A percentile compares a stretch with the other conserved stretches of the same genome.
These are phyloP conservation scores for Laburnicola sp. DNA, from an alignment of 2,329 filamentous ascomycete genomes.

Conservation along the genomic window DNA sequence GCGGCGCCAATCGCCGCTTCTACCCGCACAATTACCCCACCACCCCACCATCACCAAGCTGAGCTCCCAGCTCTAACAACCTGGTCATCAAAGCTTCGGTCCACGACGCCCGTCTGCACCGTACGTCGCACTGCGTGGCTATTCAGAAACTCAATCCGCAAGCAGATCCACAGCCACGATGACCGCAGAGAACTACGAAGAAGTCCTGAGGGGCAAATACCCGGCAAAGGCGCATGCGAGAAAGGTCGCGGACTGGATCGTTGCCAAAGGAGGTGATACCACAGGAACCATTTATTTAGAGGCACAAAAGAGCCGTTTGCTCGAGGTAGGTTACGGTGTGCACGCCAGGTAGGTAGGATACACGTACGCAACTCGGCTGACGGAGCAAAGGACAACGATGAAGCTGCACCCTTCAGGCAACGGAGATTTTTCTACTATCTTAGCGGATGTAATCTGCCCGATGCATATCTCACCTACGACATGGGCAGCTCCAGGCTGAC, in stretches of 20 bases:
- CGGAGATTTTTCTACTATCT: constrained; percentile 94
- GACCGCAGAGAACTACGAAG: constrained; percentile 40
- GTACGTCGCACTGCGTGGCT: not conserved
- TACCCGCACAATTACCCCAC: constrained; percentile 32
- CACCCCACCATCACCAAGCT: constrained; percentile 25
- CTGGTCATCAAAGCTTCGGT: not conserved
- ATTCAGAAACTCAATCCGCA: not conserved
- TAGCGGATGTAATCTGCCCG: constrained; percentile 79
- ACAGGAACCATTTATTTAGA: constrained; percentile 85
- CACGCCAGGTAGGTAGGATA: not conserved
- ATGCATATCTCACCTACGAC: constrained; percentile 81
- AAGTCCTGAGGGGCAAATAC: constrained; percentile 61
- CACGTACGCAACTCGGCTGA: constrained; percentile 10
- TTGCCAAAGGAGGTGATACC: constrained; percentile 63
- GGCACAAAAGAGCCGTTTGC: constrained; percentile 75
- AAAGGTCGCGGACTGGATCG: constrained; percentile 79
- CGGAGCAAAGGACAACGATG: constrained; percentile 72
- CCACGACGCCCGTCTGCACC: too few species aligned
- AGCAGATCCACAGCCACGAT: constrained; percentile 19
- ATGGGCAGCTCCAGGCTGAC: constrained; percentile 72
- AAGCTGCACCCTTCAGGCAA: constrained; percentile 79
- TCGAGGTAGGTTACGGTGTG: constrained; percentile 57
- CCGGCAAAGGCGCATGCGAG: constrained; percentile 86
- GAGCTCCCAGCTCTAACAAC: constrained; percentile 1
- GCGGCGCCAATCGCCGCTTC: constrained; percentile 16